phyloP scores from a whole-genome alignment of 2,329 filamentous ascomycete genomes.

The Lasiodiplodia hormozganensis region DNA sequence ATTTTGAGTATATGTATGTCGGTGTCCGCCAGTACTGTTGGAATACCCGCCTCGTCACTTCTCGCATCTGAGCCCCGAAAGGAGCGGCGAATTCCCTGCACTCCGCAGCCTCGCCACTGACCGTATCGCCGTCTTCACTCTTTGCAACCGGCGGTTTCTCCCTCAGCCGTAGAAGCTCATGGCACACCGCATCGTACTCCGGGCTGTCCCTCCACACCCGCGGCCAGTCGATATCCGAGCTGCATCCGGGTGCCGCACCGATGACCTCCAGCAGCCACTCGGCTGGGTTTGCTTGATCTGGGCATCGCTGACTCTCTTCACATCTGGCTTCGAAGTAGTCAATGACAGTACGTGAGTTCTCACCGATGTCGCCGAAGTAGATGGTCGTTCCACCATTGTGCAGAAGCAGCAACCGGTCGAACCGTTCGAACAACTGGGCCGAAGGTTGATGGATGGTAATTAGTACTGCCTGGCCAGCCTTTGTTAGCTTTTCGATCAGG shows the following conservation, averaged over 20 bases:
- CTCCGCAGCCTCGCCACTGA: neutral
- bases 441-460: conserved; percentile 98
- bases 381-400: conserved; percentile 78
- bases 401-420: conserved; percentile 80
- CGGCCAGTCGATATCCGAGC: conserved; percentile 32
- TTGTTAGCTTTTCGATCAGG: conserved; percentile 86
- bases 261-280: conserved; percentile 71
- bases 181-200: conserved; percentile 38
- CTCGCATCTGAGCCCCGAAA: conserved; percentile 30
- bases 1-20: conserved; percentile 35
- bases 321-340: conserved; percentile 58
- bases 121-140: neutral
- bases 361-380: conserved; percentile 81
- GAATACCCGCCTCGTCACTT: conserved; percentile 32
- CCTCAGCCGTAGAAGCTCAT: conserved; percentile 48
- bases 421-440: conserved; percentile 91
- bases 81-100: conserved; percentile 33
- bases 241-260: conserved; percentile 26
- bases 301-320: conserved; percentile 1
- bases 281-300: conserved; percentile 64
- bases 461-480: conserved; percentile 90
- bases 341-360: conserved; percentile 71
- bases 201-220: conserved; percentile 30
- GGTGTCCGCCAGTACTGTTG: conserved; percentile 35
- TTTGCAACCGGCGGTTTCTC: conserved; percentile 10